phyloP scores from a whole-genome alignment of 306 rosid genomes.

The Vigna hirtella region DNA sequence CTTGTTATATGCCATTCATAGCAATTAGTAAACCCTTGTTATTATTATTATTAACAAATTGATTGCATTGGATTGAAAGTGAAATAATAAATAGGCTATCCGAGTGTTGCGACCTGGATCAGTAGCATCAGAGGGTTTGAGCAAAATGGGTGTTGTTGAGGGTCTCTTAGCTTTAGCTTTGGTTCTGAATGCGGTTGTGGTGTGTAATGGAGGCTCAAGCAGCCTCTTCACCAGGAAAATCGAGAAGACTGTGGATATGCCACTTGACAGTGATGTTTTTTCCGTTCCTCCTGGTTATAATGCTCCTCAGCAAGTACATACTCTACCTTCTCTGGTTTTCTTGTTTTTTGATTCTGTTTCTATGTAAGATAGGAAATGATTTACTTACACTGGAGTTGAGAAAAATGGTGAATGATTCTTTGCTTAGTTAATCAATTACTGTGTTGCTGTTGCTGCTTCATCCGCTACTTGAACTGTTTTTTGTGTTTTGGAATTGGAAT shows the following conservation, averaged over 20 bases:
- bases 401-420: background rate
- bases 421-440: background rate
- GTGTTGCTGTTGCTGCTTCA: background rate
- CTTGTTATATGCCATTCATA: background rate
- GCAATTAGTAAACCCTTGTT: background rate
- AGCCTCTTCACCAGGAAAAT: conserved; percentile 54
- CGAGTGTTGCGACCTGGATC: conserved; percentile 42
- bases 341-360: background rate
- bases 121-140: background rate
- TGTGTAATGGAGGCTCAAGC: conserved; percentile 63
- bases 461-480: background rate
- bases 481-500: background rate
- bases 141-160: conserved; percentile 46
- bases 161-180: conserved; percentile 26
- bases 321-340: background rate
- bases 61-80: background rate
- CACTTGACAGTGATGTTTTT: conserved; percentile 67
- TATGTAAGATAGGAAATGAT: background rate
- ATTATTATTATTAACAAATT: background rate
- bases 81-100: background rate
- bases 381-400: background rate
- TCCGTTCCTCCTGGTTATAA: conserved; percentile 69
- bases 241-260: conserved; percentile 57
- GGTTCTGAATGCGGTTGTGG: conserved; percentile 43
- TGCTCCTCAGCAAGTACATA: conserved; percentile 79